Evolutionary conservation across 305 asterid genomes (phyloP).

Genomic region (Solanum chacoense): DNA sequence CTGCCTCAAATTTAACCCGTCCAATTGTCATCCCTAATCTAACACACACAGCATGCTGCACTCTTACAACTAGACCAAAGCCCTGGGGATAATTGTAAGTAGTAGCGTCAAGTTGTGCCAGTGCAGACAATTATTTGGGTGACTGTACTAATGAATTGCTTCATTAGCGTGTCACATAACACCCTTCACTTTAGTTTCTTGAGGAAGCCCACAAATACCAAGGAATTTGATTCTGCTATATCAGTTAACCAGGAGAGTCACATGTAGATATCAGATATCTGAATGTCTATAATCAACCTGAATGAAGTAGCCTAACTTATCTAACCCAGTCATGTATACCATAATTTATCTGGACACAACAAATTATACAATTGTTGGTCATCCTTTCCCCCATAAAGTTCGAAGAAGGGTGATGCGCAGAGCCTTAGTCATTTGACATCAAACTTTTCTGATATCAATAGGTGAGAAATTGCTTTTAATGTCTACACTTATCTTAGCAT

Average conservation of each 20-base stretch:
- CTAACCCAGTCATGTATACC: not conserved
- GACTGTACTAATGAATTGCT: not conserved
- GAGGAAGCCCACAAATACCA: not conserved
- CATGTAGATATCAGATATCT: not conserved
- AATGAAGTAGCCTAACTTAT: not conserved
- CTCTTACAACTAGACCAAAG: not conserved
- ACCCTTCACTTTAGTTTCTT: not conserved
- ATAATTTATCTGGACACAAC: not conserved
- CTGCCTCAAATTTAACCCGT: not conserved
- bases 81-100: not conserved
- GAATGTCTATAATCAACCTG: not conserved
- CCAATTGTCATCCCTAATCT: not conserved
- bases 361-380: not conserved
- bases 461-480: not conserved
- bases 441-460: not conserved
- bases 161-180: not conserved
- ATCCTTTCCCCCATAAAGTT: not conserved
- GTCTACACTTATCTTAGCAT: not conserved
- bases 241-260: not conserved
- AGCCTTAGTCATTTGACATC: not conserved
- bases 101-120: not conserved
- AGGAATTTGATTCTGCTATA: not conserved
- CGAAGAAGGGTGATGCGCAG: not conserved
- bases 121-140: not conserved
- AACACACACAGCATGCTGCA: not conserved